These are phyloP conservation scores for Camellia lanceoleosa DNA, from an alignment of 148 eudicot species.

Conservation along the genomic window DNA sequence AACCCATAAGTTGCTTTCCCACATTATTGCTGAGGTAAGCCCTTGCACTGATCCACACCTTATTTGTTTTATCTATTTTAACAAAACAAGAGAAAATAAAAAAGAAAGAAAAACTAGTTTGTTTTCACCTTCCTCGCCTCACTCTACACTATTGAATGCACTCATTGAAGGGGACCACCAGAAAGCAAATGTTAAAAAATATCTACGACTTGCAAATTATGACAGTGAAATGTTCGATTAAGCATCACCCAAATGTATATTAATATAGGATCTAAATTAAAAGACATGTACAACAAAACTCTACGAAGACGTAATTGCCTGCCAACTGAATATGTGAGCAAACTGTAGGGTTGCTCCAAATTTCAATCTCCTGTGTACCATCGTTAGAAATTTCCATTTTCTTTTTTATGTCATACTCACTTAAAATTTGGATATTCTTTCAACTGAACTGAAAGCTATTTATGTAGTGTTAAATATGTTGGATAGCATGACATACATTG, in stretches of 20 bases:
- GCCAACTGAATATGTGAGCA: neutral
- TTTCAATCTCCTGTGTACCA: neutral
- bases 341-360: neutral
- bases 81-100: neutral
- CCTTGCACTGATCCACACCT: neutral
- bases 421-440: too few relatives aligned
- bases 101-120: neutral
- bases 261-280: neutral
- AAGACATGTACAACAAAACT: neutral
- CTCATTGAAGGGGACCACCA: neutral
- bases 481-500: too few relatives aligned
- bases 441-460: too few relatives aligned
- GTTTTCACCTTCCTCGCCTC: neutral
- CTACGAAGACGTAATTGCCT: neutral
- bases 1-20: neutral
- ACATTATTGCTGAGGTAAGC: neutral
- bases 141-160: neutral
- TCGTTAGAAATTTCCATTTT: neutral
- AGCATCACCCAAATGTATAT: neutral
- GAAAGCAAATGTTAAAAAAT: neutral
- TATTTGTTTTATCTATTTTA: neutral
- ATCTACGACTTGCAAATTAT: neutral
- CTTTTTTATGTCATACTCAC: neutral
- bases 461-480: too few relatives aligned
- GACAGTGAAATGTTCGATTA: neutral